These are phyloP conservation scores for Nicotiana benthamiana DNA, from an alignment of 257 asterid genomes.

Conservation along the genomic window DNA sequence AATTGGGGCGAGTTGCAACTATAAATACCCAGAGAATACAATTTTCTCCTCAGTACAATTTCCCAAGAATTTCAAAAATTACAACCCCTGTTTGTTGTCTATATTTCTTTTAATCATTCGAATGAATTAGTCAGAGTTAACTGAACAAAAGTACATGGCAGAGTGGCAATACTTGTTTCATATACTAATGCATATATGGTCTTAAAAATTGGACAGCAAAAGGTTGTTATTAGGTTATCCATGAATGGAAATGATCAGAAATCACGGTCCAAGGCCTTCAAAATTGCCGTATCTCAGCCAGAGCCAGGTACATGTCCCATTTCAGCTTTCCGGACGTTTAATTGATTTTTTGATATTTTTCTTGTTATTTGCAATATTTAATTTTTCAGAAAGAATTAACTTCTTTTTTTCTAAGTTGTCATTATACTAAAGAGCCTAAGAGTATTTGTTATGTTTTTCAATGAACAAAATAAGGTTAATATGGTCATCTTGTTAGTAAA, in stretches of 20 bases:
- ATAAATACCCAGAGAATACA: background rate
- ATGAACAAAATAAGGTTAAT: too few relatives aligned
- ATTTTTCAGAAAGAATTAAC: too few relatives aligned
- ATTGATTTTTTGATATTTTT: too few relatives aligned
- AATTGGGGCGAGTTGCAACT: background rate
- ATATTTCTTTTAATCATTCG: background rate
- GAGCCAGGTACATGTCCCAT: background rate
- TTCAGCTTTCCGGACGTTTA: background rate
- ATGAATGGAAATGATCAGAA: background rate
- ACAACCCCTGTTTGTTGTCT: background rate
- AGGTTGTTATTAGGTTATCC: background rate
- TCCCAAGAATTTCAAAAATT: background rate
- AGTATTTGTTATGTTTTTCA: too few relatives aligned
- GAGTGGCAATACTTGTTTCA: background rate
- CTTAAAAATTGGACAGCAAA: background rate
- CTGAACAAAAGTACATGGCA: background rate
- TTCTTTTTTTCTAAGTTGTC: too few relatives aligned
- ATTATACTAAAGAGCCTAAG: too few relatives aligned
- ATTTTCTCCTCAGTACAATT: background rate
- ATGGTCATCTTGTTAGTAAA: too few relatives aligned
- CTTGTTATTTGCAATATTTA: too few relatives aligned
- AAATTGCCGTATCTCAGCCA: conserved; percentile 4
- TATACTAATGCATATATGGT: background rate
- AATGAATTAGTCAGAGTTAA: background rate
- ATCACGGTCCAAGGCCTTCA: conserved; percentile 4